A percentile compares a stretch with the other conserved stretches of the same genome.
Evolutionary conservation across 2,329 filamentous ascomycete species (phyloP).

Genomic region (Pseudocercospora crystallina): DNA sequence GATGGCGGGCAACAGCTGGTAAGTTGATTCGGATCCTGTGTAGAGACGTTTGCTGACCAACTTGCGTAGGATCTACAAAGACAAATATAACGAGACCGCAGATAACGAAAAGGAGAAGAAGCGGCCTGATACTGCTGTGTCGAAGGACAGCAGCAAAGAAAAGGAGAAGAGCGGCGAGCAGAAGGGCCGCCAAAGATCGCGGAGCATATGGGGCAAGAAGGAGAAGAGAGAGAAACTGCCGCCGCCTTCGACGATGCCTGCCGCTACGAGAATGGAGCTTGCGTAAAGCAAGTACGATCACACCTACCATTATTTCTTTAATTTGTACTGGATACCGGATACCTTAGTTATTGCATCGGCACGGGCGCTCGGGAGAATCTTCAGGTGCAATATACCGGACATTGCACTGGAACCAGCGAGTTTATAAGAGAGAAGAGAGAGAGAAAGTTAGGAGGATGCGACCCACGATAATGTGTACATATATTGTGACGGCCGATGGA

Average conservation of each 20-base stretch:
- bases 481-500: conserved; percentile 7
- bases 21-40: conserved; percentile 41
- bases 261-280: not conserved
- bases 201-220: conserved; percentile 18
- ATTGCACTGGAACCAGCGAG: too few species aligned
- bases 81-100: conserved; percentile 72
- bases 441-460: not conserved
- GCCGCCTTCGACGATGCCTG: not conserved
- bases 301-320: too few species aligned
- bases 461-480: conserved; percentile 8
- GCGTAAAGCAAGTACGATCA: too few species aligned
- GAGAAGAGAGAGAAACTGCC: conserved; percentile 12
- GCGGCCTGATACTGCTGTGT: conserved; percentile 19
- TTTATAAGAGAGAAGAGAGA: too few species aligned
- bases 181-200: conserved; percentile 18
- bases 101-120: conserved; percentile 17
- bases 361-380: too few species aligned
- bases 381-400: too few species aligned
- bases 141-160: conserved; percentile 9
- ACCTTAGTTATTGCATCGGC: too few species aligned
- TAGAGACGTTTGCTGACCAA: not conserved
- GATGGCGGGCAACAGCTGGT: conserved; percentile 99
- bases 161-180: not conserved
- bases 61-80: conserved; percentile 80
- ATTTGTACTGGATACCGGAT: too few species aligned